Percentiles rank a stretch among this genome's conserved stretches.
Conservation (phyloP, 2,329 filamentous ascomycete species). For the Diaporthe citrichinensis region DNA sequence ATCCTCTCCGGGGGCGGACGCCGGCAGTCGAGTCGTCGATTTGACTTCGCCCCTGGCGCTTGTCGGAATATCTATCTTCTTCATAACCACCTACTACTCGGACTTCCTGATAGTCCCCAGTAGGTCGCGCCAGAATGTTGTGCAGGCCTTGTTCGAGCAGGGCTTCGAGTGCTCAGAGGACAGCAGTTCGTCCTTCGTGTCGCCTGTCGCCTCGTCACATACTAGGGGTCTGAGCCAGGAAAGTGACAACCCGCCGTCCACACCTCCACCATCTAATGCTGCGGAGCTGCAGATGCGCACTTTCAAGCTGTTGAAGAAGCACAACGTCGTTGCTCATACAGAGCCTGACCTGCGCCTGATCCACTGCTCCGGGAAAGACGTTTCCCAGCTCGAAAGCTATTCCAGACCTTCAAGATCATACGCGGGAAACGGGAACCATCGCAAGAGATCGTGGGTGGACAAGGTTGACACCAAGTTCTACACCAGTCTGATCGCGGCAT, state of each 20-base stretch:
- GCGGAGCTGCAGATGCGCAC: constrained; percentile 86
- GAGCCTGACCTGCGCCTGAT: constrained; percentile 79
- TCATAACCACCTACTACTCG: constrained; percentile 98
- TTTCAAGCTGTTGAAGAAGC: constrained; percentile 84
- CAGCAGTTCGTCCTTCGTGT: constrained; percentile 77
- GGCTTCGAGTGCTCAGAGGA: constrained; percentile 87
- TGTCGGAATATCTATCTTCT: constrained; percentile 96
- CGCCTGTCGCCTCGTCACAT: constrained; percentile 58
- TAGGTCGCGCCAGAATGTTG: constrained; percentile 80
- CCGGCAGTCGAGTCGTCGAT: constrained; percentile 91
- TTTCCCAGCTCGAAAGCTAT: constrained; percentile 55
- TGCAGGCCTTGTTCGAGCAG: constrained; percentile 80
- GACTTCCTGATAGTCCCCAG: constrained; percentile 95
- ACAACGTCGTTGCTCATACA: constrained; percentile 80
- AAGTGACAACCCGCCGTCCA: constrained; percentile 64
- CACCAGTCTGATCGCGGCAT: constrained; percentile 72
- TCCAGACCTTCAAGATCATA: constrained; percentile 52
- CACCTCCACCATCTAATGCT: constrained; percentile 83
- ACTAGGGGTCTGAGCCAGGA: constrained; percentile 51
- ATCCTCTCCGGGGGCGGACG: constrained; percentile 89
- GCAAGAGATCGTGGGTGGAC: constrained; percentile 66
- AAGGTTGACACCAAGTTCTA: constrained; percentile 75
- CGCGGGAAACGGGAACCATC: constrained; percentile 54
- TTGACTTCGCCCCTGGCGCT: constrained; percentile 91
- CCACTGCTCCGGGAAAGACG: constrained; percentile 81